Base-by-base conservation (phyloP, 2,329 filamentous ascomycete species). In the Hypoxylon rubiginosum region DNA sequence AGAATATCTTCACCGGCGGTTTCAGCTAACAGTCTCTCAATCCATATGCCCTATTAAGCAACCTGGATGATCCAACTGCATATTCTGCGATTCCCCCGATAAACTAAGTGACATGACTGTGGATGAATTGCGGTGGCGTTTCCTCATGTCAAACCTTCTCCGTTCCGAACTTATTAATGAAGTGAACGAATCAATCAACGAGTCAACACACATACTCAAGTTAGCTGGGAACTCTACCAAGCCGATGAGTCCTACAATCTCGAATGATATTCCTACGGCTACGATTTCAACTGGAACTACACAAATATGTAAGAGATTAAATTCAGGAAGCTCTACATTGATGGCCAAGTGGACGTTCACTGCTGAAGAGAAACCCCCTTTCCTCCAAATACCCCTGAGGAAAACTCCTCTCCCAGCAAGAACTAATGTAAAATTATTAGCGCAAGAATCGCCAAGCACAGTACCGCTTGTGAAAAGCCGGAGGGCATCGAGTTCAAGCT, bases 301-400 rank as follows among this genome's bases (percentile, higher is more conserved):
- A 24, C 13, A 28, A 9, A n/a, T 4, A 32, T 28, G 24, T 48
- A 24, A 2, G 13, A n/a, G 2, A 26, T 48, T 11, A n/a, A 8
- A 50, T 15, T 34, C 11, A 26, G 15, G 17, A 32, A 19, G 17
- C 26, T 15, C 9, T n/a, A 15, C 32, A 21, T 21, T 34, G 19
- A 28, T 7, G 30, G 19, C 49, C 17, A 58, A 55, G 39, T 21
- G 43, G 26, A 21, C 55, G 21, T 57, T 57, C 17, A 57, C 59
- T 8, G 50, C 55, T 21, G 58, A 64, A 36, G 58, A 64, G 28
- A 49, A 55, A 17, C 49, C 55, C 13, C 55, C 21, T 24, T 43
- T 26, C 61, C 41, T 19, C 55, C 61, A 39, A 24, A 24, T 24
- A 4, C 21, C 15, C 34, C 34, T 13, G 13, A 51, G 55, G 28